These are phyloP conservation scores for Trapa incisa DNA, from an alignment of 345 rosid species.

Conservation along the genomic window DNA sequence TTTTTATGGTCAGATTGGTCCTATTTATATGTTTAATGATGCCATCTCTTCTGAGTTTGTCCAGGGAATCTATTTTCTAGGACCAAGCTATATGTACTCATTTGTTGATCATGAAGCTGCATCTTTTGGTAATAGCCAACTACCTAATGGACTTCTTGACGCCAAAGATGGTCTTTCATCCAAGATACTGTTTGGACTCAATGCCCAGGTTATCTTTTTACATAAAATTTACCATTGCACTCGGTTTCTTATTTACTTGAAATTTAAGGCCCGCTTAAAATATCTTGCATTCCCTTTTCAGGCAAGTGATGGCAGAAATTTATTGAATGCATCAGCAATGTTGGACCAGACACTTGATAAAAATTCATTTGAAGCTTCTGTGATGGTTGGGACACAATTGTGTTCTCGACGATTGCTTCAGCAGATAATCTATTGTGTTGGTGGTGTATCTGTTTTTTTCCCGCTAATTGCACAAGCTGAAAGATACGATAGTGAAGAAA, in stretches of 20 bases:
- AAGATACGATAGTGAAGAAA: constrained; percentile 55
- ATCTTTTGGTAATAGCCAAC: constrained; percentile 35
- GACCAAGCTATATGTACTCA: constrained; percentile 95
- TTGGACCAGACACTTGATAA: constrained; percentile 50
- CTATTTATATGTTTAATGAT: constrained; percentile 76
- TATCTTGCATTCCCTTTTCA: constrained; percentile 28
- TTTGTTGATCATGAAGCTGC: constrained; percentile 73
- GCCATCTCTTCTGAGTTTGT: constrained; percentile 74
- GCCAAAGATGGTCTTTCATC: constrained; percentile 87
- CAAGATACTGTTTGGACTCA: constrained; percentile 76
- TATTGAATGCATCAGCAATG: constrained; percentile 72
- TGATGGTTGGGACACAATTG: constrained; percentile 68
- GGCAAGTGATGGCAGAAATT: constrained; percentile 80
- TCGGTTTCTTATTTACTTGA: not conserved
- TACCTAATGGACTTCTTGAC: constrained; percentile 76
- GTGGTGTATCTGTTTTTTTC: constrained; percentile 92
- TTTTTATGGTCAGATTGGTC: constrained; percentile 90
- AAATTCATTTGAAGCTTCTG: constrained; percentile 67
- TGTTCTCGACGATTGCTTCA: constrained; percentile 88
- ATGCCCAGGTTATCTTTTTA: constrained; percentile 63
- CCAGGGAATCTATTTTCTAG: constrained; percentile 60
- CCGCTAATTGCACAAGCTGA: constrained; percentile 82
- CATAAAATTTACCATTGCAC: not conserved
- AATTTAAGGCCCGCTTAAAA: not conserved
- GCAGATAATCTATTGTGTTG: constrained; percentile 88